A percentile compares a stretch with the other conserved stretches of the same genome.
Conservation (phyloP, 176 grass and related monocot genomes). For the Dactylis glomerata region DNA sequence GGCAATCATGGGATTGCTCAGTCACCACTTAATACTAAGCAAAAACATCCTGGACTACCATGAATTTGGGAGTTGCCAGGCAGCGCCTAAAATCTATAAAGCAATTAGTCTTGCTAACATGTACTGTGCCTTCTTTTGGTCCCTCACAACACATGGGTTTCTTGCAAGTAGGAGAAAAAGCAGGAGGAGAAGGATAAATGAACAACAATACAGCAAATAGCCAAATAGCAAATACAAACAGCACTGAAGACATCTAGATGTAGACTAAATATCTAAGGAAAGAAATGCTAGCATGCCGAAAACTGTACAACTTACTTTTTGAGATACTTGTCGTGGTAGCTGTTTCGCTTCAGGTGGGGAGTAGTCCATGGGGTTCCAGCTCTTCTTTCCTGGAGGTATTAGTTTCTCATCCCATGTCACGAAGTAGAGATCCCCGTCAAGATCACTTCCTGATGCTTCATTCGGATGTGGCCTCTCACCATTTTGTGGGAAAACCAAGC, state of each 20-base stretch:
- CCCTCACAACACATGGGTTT: not conserved
- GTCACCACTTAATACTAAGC: not conserved
- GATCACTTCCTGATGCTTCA: conserved; percentile 92
- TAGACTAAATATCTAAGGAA: not conserved
- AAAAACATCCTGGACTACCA: not conserved
- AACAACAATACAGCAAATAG: not conserved
- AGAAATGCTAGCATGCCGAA: not conserved
- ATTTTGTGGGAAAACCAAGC: conserved; percentile 79
- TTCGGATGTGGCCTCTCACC: conserved; percentile 86
- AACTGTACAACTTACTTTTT: conserved; percentile 39
- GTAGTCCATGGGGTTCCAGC: conserved; percentile 80
- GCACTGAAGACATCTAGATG: not conserved
- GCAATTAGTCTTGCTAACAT: not conserved
- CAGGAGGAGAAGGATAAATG: not conserved
- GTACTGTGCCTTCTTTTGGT: not conserved
- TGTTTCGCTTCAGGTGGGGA: conserved; percentile 37
- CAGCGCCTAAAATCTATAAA: not conserved
- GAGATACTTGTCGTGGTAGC: conserved; percentile 30
- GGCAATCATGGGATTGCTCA: not conserved
- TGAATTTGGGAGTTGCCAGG: not conserved
- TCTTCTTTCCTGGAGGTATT: conserved; percentile 72
- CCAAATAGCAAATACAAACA: not conserved
- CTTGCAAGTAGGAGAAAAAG: not conserved
- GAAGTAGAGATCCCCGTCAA: conserved; percentile 94
- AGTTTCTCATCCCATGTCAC: conserved; percentile 89